phyloP scores from a whole-genome alignment of 148 eudicot genomes.

The Arbutus unedo region DNA sequence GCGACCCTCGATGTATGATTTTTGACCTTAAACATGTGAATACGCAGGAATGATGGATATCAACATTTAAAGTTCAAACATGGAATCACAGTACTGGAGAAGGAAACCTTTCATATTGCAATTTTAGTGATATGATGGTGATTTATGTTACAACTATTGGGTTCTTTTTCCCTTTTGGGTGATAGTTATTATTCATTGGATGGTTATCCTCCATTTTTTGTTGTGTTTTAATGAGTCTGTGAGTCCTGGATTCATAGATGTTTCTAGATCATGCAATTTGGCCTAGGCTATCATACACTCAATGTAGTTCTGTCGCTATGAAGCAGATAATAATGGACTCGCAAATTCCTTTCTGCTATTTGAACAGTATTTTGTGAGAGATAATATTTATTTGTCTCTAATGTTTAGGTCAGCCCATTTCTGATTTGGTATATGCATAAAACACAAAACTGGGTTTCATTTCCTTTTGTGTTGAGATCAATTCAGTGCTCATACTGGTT shows the following conservation, averaged over 20 bases:
- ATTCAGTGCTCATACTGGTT: not conserved
- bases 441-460: not conserved
- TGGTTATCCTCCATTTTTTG: not conserved
- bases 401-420: not conserved
- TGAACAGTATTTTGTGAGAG: not conserved
- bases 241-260: not conserved
- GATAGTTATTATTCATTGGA: not conserved
- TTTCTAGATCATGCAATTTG: not conserved
- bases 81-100: not conserved
- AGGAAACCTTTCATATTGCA: not conserved
- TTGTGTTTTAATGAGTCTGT: not conserved
- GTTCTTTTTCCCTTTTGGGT: not conserved
- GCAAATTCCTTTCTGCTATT: not conserved
- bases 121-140: not conserved
- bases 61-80: not conserved
- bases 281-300: not conserved
- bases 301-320: not conserved
- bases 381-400: not conserved
- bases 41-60: not conserved
- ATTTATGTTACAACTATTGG: not conserved
- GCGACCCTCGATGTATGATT: not conserved
- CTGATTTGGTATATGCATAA: not conserved
- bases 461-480: constrained; percentile 2
- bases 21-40: not conserved
- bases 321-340: not conserved